phyloP scores from a whole-genome alignment of 805 yeast genomes.

The Cyberlindnera mississippiensis region DNA sequence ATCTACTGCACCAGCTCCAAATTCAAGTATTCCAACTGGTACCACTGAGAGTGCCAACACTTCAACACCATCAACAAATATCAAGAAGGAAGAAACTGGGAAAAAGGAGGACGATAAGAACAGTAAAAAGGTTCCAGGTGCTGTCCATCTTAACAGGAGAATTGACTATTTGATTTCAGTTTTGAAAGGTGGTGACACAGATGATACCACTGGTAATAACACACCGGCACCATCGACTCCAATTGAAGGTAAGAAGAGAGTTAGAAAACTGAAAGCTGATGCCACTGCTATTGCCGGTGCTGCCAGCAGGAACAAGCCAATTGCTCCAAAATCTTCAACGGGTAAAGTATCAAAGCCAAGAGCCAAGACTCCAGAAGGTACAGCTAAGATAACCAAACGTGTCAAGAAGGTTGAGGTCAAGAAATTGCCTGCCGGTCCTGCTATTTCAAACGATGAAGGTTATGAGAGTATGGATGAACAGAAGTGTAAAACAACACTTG shows the following conservation, averaged over 20 bases:
- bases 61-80: neutral
- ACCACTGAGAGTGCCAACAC: neutral
- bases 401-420: slow-evolving; percentile 13
- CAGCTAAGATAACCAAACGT: slow-evolving; percentile 20
- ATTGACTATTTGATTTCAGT: slow-evolving; percentile 79
- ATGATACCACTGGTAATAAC: slow-evolving; percentile 25
- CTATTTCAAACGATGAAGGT: slow-evolving; percentile 39
- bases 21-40: too few species aligned
- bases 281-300: slow-evolving; percentile 7
- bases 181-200: slow-evolving; percentile 51
- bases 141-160: slow-evolving; percentile 89
- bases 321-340: slow-evolving; percentile 5
- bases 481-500: slow-evolving; percentile 55
- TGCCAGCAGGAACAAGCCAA: neutral
- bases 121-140: slow-evolving; percentile 74
- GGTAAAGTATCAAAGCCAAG: slow-evolving; percentile 12
- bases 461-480: slow-evolving; percentile 78
- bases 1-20: neutral
- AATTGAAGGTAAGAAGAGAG: slow-evolving; percentile 23
- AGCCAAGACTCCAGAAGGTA: slow-evolving; percentile 26
- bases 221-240: slow-evolving; percentile 31
- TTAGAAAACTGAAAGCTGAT: slow-evolving; percentile 26
- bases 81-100: slow-evolving; percentile 7
- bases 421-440: slow-evolving; percentile 10
- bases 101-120: slow-evolving; percentile 21